These are phyloP conservation scores for Penicillium sp. DNA, from an alignment of 2,329 filamentous ascomycete genomes.

Conservation along the genomic window DNA sequence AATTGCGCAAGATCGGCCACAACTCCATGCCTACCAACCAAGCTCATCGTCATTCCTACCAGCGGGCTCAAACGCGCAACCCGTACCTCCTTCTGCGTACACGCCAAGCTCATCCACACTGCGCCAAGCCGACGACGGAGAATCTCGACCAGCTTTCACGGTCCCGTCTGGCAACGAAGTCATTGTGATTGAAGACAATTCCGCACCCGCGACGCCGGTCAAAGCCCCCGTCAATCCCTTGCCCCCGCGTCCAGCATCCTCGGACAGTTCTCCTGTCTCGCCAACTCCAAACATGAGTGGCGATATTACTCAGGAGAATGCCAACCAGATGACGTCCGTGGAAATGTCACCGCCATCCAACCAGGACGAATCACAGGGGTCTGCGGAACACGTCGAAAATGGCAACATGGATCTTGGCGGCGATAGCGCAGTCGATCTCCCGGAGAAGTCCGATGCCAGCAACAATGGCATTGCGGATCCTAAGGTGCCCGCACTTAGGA, in stretches of 20 bases:
- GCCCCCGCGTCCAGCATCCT: background rate
- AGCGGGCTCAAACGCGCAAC: background rate
- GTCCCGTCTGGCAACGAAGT: background rate
- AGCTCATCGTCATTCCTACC: background rate
- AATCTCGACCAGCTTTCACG: background rate
- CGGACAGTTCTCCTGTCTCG: background rate
- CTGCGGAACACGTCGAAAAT: background rate
- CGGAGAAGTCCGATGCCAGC: background rate
- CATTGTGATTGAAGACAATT: slow-evolving; percentile 10
- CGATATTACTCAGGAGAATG: background rate
- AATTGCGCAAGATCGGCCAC: background rate
- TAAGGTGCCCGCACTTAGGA: background rate
- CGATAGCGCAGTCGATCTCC: background rate
- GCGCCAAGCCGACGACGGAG: background rate
- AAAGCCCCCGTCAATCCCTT: background rate
- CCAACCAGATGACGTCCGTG: background rate
- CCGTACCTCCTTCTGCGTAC: background rate
- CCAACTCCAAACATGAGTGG: background rate
- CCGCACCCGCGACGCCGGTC: background rate
- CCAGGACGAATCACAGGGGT: background rate
- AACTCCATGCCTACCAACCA: background rate
- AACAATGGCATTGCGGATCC: background rate
- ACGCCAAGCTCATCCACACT: background rate
- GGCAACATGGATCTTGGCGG: background rate
- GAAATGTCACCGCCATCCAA: background rate